These are phyloP conservation scores for Pichia cabralensis DNA, from an alignment of 805 yeast genomes.

Conservation along the genomic window DNA sequence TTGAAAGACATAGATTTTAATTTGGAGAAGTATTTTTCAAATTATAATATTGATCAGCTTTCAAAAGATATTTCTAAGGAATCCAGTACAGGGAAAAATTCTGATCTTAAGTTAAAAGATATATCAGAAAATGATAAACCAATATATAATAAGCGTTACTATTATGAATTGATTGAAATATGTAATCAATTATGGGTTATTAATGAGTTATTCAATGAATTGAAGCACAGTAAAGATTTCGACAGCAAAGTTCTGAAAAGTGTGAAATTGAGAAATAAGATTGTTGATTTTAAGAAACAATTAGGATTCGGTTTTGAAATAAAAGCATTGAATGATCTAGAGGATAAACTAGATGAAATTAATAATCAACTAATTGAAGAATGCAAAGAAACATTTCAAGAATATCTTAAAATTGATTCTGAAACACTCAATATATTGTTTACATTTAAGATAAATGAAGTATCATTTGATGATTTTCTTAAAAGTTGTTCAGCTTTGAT, in stretches of 20 bases:
- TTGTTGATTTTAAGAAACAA: constrained; percentile 6
- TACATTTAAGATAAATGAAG: no score
- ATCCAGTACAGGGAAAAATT: neutral
- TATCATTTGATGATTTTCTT: no score
- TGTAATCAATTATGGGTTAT: constrained; percentile 25
- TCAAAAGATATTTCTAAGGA: neutral
- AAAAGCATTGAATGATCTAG: constrained; percentile 12
- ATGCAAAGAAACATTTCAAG: constrained; percentile 5
- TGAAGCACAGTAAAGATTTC: constrained; percentile 10
- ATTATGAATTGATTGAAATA: constrained; percentile 21
- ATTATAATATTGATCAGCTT: constrained; percentile 8
- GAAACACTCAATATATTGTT: no score
- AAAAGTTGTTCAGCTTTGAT: no score
- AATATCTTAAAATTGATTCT: constrained; percentile 7
- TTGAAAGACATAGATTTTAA: constrained; percentile 4
- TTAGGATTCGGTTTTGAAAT: neutral
- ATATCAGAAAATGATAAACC: constrained; percentile 12
- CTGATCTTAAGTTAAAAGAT: neutral
- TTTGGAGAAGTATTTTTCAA: constrained; percentile 6
- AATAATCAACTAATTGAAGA: constrained; percentile 2
- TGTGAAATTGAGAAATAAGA: constrained; percentile 13
- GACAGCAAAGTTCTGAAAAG: constrained; percentile 9
- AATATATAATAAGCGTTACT: no score
- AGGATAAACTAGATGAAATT: constrained; percentile 6
- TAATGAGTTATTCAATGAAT: constrained; percentile 21